phyloP scores from a whole-genome alignment of 306 rosid genomes.

The Crataegus laevigata region DNA sequence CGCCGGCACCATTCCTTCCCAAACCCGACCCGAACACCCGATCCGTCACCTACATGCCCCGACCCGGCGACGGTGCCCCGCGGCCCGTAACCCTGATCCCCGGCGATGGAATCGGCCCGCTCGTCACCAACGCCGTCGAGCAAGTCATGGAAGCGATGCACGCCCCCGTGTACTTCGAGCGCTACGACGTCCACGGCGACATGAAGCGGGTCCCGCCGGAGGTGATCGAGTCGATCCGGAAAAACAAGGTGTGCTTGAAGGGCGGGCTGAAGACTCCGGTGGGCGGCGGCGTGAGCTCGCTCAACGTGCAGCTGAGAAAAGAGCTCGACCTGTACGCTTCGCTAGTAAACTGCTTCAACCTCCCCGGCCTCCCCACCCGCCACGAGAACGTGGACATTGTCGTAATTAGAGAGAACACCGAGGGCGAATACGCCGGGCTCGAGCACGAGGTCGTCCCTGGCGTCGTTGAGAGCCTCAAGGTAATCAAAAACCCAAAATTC shows the following conservation, averaged over 20 bases:
- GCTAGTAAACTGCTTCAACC: slow-evolving; percentile 53
- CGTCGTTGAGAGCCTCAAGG: slow-evolving; percentile 95
- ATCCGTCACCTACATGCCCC: slow-evolving; percentile 53
- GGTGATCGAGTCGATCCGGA: slow-evolving; percentile 69
- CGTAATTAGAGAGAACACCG: slow-evolving; percentile 86
- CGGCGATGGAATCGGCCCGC: slow-evolving; percentile 85
- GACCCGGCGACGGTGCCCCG: slow-evolving; percentile 75
- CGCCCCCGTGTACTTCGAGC: slow-evolving; percentile 79
- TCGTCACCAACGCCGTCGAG: slow-evolving; percentile 76
- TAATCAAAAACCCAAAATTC: slow-evolving; percentile 6
- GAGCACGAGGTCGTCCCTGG: slow-evolving; percentile 98
- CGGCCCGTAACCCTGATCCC: slow-evolving; percentile 75
- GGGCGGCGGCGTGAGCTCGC: slow-evolving; percentile 87
- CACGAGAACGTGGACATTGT: slow-evolving; percentile 84
- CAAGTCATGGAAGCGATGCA: slow-evolving; percentile 95
- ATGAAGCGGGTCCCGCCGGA: slow-evolving; percentile 62
- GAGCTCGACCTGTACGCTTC: slow-evolving; percentile 89
- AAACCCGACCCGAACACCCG: slow-evolving; percentile 23
- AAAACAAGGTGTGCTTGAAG: slow-evolving; percentile 79
- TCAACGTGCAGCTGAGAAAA: slow-evolving; percentile 71
- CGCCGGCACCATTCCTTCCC: not conserved
- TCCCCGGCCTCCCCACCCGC: slow-evolving; percentile 65
- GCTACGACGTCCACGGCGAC: slow-evolving; percentile 67
- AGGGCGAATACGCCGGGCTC: slow-evolving; percentile 90
- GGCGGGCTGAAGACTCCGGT: slow-evolving; percentile 75